phyloP scores from a whole-genome alignment of 1,284 basidiomycete species.

The Rhodotorula sp. region DNA sequence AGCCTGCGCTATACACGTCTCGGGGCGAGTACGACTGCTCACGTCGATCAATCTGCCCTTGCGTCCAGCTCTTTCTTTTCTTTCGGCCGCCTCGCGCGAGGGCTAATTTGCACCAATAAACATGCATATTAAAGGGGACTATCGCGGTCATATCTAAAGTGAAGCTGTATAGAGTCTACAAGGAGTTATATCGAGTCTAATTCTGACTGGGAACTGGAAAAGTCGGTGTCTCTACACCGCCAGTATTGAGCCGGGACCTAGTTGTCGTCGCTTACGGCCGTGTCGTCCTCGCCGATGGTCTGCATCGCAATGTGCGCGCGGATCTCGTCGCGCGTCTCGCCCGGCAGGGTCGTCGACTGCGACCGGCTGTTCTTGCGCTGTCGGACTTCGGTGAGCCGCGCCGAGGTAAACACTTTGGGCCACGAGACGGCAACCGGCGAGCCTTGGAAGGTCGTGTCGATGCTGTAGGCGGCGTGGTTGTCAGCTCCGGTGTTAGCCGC shows the following conservation, averaged over 20 bases:
- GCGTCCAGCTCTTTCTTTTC: too few species aligned
- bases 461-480: not conserved
- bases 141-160: too few species aligned
- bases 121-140: too few species aligned
- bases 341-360: conserved; percentile 8
- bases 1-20: too few species aligned
- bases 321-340: conserved; percentile 21
- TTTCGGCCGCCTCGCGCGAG: too few species aligned
- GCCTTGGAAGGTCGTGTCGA: conserved; percentile 28
- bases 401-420: conserved; percentile 6
- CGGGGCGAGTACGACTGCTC: too few species aligned
- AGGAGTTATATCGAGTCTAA: too few species aligned
- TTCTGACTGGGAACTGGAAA: too few species aligned
- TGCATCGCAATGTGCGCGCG: conserved; percentile 12
- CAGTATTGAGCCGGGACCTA: not conserved
- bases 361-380: conserved; percentile 18
- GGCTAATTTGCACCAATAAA: too few species aligned
- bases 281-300: conserved; percentile 11
- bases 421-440: conserved; percentile 11
- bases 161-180: too few species aligned
- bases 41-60: too few species aligned
- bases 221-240: too few species aligned
- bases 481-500: not conserved
- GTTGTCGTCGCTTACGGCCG: not conserved
- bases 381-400: conserved; percentile 9